These are phyloP conservation scores for Arthroderma sp. DNA, from an alignment of 2,329 filamentous ascomycete species.

Conservation along the genomic window DNA sequence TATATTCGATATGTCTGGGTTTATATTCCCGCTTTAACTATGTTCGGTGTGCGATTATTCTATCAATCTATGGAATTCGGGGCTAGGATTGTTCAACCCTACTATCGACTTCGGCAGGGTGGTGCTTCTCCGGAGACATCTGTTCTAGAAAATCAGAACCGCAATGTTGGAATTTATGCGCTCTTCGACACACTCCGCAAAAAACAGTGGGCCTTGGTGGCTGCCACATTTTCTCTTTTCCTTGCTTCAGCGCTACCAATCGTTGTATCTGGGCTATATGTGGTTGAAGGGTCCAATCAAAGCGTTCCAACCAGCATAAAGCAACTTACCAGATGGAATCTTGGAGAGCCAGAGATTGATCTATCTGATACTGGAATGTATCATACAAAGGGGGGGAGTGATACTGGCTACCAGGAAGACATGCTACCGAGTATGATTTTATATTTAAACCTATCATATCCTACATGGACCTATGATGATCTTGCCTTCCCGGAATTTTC, in stretches of 20 bases:
- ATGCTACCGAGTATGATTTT: conserved; percentile 16
- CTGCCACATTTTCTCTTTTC: neutral
- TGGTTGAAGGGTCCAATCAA: neutral
- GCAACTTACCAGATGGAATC: neutral
- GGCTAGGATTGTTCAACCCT: conserved; percentile 1
- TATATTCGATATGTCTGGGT: neutral
- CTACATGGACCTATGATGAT: conserved; percentile 20
- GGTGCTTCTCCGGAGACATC: neutral
- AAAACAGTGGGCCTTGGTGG: neutral
- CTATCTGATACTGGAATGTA: too few species aligned
- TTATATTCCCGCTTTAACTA: conserved; percentile 3
- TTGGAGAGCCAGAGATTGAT: neutral
- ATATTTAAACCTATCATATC: conserved; percentile 18
- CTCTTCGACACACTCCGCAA: neutral
- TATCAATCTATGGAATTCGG: conserved; percentile 1
- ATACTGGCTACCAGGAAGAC: neutral
- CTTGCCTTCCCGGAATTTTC: conserved; percentile 15
- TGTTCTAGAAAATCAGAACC: neutral
- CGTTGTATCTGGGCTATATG: neutral
- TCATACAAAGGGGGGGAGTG: neutral
- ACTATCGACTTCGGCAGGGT: neutral
- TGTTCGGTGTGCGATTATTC: neutral
- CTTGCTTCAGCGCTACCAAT: neutral
- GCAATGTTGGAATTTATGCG: neutral
- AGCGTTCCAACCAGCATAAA: neutral